Base-by-base conservation (phyloP, 345 rosid species). In the Euphorbia lathyris region DNA sequence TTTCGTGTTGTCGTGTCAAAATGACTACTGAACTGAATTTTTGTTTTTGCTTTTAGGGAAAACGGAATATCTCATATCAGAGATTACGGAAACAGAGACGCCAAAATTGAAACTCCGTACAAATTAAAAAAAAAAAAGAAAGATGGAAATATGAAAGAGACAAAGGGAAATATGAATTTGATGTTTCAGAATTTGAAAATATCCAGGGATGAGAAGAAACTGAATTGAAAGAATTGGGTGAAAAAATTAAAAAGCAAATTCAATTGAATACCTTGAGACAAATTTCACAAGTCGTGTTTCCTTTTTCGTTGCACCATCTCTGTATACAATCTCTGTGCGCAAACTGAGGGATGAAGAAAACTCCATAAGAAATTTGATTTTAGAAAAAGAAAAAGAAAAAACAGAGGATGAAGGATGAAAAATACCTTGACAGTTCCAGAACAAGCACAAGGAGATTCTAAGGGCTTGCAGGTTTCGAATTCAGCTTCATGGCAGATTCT, bases 231-330 rank as follows among this genome's bases (percentile, higher is more conserved):
- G 13, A 43, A 26, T 9, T 2, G 40, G 53, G 29, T 0, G 7
- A 45, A 1, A 58, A 48, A n/a, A n/a, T n/a, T n/a, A n/a, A n/a
- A n/a, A n/a, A n/a, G n/a, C n/a, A n/a, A n/a, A n/a, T n/a, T n/a
- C n/a, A n/a, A n/a, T 1, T 3, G 13, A 42, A 34, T 58, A 95
- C 98, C 97, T 92, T 93, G 36, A 95, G 94, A 77, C 98, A 95
- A 22, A 95, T 89, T 86, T 95, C 99, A 66, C 98, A 95, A 66
- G 79, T 86, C 14, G 94, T 90, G 83, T 85, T 90, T 58, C 99
- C 98, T 83, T 95, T 95, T 86, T 92, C 97, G 69, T 95, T 53
- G n/a, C 98, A 92, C 99, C 99, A 95, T 72, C 96, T 86, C 91
- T 95, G 98, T 80, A 92, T 89, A 63, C 99, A 92, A 76, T 87